Conservation (phyloP, 148 eudicot species). For the Gaultheria prostrata region DNA sequence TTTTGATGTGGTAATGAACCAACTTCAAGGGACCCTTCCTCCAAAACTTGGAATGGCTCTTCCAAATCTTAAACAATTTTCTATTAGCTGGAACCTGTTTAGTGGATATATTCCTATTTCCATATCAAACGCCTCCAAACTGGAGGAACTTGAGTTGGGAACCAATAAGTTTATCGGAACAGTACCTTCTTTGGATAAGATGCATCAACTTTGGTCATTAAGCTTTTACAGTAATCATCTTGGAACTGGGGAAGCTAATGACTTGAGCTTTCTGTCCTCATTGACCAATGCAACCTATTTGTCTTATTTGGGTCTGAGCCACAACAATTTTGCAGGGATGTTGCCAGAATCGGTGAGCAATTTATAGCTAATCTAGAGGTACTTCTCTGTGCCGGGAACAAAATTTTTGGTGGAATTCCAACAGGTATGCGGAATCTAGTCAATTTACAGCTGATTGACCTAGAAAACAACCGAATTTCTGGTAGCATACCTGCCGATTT, state of each 20-base stretch:
- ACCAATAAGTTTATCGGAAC: no score
- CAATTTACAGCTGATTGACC: background rate
- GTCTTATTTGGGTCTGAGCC: background rate
- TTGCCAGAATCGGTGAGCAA: background rate
- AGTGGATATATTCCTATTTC: no score
- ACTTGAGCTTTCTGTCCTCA: background rate
- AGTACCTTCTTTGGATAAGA: no score
- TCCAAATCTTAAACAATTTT: no score
- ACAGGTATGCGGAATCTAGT: background rate
- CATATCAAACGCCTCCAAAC: no score
- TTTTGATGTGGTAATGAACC: no score
- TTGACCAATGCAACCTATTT: background rate
- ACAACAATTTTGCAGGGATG: background rate
- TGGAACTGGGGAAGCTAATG: background rate
- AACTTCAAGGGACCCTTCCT: no score
- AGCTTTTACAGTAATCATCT: background rate
- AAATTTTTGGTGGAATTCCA: background rate
- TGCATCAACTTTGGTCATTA: background rate
- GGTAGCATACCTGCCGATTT: background rate
- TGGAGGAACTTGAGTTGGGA: no score
- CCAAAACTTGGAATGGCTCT: no score
- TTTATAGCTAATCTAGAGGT: background rate
- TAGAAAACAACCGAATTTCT: background rate
- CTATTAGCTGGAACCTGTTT: no score
- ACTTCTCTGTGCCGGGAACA: no score